phyloP scores from a whole-genome alignment of 1,284 basidiomycete species.

The Cutaneotrichosporon sp. region DNA sequence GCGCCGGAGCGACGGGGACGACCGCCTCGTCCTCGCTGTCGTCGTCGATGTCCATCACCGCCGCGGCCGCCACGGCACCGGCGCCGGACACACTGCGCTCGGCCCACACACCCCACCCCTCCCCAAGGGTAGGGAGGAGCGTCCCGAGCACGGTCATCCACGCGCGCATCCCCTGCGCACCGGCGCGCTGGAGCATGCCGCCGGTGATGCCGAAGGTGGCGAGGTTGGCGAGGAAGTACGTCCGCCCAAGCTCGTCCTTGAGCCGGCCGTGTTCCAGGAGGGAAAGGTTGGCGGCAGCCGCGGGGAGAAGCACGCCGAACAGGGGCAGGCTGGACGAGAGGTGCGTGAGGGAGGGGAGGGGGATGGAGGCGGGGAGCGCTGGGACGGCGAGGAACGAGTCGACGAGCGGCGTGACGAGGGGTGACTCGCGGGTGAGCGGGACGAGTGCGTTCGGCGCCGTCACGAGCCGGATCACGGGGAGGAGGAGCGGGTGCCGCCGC shows the following conservation, averaged over 20 bases:
- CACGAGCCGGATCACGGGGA: constrained; percentile 39
- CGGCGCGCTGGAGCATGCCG: constrained; percentile 39
- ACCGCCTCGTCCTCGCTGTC: constrained; percentile 31
- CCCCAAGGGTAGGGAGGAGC: constrained; percentile 33
- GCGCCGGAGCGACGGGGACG: background rate
- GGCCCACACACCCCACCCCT: constrained; percentile 51
- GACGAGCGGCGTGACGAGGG: constrained; percentile 37
- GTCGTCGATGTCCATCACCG: constrained; percentile 16
- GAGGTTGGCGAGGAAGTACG: constrained; percentile 52
- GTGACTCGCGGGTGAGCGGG: constrained; percentile 6
- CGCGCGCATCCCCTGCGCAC: constrained; percentile 25
- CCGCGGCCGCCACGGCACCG: background rate
- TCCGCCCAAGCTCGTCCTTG: constrained; percentile 42
- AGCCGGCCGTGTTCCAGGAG: constrained; percentile 34
- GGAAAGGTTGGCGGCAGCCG: constrained; percentile 26
- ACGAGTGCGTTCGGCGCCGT: constrained; percentile 37
- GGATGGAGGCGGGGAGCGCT: constrained; percentile 44
- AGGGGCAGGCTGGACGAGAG: constrained; percentile 44
- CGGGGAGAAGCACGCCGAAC: constrained; percentile 43
- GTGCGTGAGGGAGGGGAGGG: constrained; percentile 46
- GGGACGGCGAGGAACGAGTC: constrained; percentile 48
- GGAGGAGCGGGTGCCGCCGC: constrained; percentile 46
- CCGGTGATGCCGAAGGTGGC: constrained; percentile 51
- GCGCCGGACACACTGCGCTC: constrained; percentile 28
- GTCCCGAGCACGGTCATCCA: constrained; percentile 47